Evolutionary conservation across 345 rosid species (phyloP), one percentile per base, ranked within the genome.

Genomic region (Dipteronia sinensis): DNA sequence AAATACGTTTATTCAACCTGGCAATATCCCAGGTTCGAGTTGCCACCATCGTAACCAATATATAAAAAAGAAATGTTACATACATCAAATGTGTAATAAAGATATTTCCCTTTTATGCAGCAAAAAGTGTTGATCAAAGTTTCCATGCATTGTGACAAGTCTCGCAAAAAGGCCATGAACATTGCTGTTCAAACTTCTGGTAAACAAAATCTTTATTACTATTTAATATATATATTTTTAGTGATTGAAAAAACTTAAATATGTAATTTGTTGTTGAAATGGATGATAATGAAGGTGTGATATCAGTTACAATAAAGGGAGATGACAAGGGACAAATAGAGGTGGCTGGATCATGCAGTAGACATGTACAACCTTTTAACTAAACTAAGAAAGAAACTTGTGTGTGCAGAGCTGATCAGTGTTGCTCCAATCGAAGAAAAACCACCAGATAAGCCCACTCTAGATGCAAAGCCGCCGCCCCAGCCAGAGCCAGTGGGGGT

Each of bases 101-200:
- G 12, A 46, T 46, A 11, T 10, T 9, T 11, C 15, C 13, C 13
- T 46, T 46, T 46, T 46, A 46, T 62, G 68, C 65, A 84, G 85
- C 78, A 77, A 81, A 85, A 81, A 83, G 46, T 79, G 46, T 79
- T 75, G 47, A 70, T 87, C 49, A 77, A 63, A 61, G 83, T 87
- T 27, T n/a, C 77, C 31, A 71, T 77, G 83, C 46, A 73, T 3
- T 17, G 61, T 59, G 7, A 67, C 0, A 75, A 78, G 29, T 55
- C 47, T 22, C 78, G 78, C 19, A 9, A 31, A 9, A 84, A 80
- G 80, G 87, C 86, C 25, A 10, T 84, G 71, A 69, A 5, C 56
- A 64, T 80, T 15, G 80, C 69, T 4, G 81, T 58, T 11, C 78
- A 80, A 5, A 12, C 77, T 19, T 17, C 67, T 4, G 87, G 87